Base-by-base conservation (phyloP, 2,329 filamentous ascomycete genomes). In the Cytospora paraplurivora region DNA sequence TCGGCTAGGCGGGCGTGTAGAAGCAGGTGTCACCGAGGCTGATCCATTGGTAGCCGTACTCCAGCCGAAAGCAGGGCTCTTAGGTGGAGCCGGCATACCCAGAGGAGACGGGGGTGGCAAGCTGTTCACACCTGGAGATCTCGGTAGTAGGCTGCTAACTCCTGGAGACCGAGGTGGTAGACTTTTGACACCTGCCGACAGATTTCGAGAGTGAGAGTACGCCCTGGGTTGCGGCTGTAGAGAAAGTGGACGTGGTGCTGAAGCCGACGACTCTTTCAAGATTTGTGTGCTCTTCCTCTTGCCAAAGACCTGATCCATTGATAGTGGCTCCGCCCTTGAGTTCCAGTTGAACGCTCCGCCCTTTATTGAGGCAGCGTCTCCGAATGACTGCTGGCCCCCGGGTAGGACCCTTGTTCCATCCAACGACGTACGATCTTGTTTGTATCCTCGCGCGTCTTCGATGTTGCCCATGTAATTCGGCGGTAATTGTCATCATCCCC, bases 341-440 rank as follows among this genome's bases (percentile, higher is more conserved):
- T 87, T 83, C 86, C 86, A 89, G 35, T 86, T 84, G 72, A 88
- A 89, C 67, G 78, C 80, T 7, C 77, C 78, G 47, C 79, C 81
- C 19, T 79, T 77, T 19, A 72, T 72, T 54, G 77, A 74, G 0
- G 77, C 69, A 32, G 78, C 79, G 8, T 79, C 80, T 1, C 64
- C 64, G 11, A 83, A 72, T 1, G 76, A 76, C 13, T 79, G 74
- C 55, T 81, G 80, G 1, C 85, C 83, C 2, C 49, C 57, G 8
- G 77, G 34, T 85, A 82, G 0, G 84, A 83, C 68, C 87, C 86
- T 68, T 88, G 83, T 68, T 88, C 84, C 80, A 88, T 86, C 87
- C 87, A 90, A 33, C 85, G 79, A 33, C 83, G 79, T 19, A 89
- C 86, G 49, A 85, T 85, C 62, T 82, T 80, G 64, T 86, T 78